Evolutionary conservation across 768 basidiomycete genomes (phyloP).

Genomic region (Hygrophoropsis aurantiaca): DNA sequence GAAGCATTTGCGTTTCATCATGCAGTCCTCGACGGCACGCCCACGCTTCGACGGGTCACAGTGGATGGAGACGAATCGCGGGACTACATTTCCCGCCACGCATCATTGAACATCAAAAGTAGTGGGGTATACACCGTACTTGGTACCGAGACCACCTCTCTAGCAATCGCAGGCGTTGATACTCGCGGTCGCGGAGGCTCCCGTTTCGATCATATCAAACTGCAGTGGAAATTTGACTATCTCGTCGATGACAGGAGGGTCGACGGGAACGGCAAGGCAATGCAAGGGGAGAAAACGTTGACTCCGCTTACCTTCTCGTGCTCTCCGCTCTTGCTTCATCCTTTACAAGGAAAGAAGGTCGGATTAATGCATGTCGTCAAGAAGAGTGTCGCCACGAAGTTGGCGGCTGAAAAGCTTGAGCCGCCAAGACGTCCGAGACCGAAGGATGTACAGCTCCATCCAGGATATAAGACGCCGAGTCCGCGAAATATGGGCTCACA

Average conservation of each 20-base stretch:
- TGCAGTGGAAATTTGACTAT: conserved; percentile 82
- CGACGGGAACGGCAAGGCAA: conserved; percentile 42
- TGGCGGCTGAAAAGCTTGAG: conserved; percentile 61
- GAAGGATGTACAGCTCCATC: conserved; percentile 1
- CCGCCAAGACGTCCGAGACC: conserved; percentile 31
- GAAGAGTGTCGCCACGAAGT: conserved; percentile 67
- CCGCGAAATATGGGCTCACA: conserved; percentile 9
- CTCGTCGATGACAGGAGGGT: conserved; percentile 60
- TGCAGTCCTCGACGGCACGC: conserved; percentile 62
- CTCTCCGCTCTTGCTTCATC: conserved; percentile 60
- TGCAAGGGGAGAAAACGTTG: conserved; percentile 68
- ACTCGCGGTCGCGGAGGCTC: conserved; percentile 8
- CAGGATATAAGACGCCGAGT: neutral
- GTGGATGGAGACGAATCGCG: conserved; percentile 64
- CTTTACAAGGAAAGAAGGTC: conserved; percentile 63
- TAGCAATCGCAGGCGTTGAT: conserved; percentile 17
- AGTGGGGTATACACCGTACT: conserved; percentile 77
- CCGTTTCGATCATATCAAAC: conserved; percentile 34
- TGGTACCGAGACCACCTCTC: conserved; percentile 53
- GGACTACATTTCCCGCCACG: conserved; percentile 79
- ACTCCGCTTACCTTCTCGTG: conserved; percentile 77
- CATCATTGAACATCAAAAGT: conserved; percentile 61
- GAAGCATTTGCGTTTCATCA: conserved; percentile 72
- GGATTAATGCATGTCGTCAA: conserved; percentile 69
- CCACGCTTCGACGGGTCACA: conserved; percentile 69